Evolutionary conservation across 2,329 filamentous ascomycete genomes (phyloP), one percentile per base, ranked within the genome.

Genomic region (Ophiostoma piceae): DNA sequence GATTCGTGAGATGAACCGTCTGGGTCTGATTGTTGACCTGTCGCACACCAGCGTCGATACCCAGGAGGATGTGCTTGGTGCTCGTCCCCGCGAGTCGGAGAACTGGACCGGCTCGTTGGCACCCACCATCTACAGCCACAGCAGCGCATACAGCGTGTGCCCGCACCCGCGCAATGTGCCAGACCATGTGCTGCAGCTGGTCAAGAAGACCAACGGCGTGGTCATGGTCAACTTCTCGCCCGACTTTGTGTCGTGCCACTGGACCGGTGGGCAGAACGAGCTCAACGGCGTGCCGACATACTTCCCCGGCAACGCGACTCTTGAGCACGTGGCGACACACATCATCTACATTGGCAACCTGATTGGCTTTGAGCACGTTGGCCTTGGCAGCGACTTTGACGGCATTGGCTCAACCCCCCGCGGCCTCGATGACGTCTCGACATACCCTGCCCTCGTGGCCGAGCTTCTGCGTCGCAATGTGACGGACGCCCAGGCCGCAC

Each of bases 11-110:
- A 97, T 98, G 94, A 98, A 97, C 78, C 87, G 94, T 2, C 82
- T 97, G 1, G 94, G 94, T 35, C 93, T 97, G 89, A 88, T 97
- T n/a, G 91, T 98, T 57, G 94, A 97, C 77, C 83, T 97, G 47
- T 85, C 91, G 7, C 94, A 97, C 78, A 82, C 83, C 4, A 87
- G 90, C 74, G 85, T 87, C 70, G 90, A 94, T 71, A 97, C 94
- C 0, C 95, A 96, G 92, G 81, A 88, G 7, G 91, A 97, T 75
- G 91, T 94, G 0, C 85, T 97, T 0, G 87, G 87, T 5, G 89
- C 84, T 16, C 78, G 74, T 80, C 69, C 71, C 7, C 68, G 66
- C 1, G 78, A 78, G 9, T 81, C 82, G 29, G 82, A 83, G 26
- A 82, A 80, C 62, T 94, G 90, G 90, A 77, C 80, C 5, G 91